A percentile compares a stretch with the other conserved stretches of the same genome.
These are phyloP conservation scores for Pisolithus orientalis DNA, from an alignment of 768 basidiomycete genomes.

Conservation along the genomic window DNA sequence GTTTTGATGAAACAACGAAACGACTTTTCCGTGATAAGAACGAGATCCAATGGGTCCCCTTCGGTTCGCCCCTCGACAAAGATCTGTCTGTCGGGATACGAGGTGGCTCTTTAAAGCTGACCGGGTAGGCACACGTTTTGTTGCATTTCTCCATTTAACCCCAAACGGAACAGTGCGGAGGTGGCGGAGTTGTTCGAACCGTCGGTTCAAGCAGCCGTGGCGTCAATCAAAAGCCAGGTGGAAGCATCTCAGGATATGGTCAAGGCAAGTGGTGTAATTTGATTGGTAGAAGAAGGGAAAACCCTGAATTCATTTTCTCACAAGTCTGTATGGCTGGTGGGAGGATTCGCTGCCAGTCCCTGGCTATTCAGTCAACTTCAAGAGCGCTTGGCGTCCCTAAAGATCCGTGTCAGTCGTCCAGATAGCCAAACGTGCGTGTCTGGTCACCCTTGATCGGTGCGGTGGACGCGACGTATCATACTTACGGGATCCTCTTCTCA, in stretches of 20 bases:
- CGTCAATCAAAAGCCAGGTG: slow-evolving; percentile 66
- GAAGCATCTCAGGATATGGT: slow-evolving; percentile 62
- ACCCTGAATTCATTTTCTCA: slow-evolving; percentile 7
- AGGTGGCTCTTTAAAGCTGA: slow-evolving; percentile 63
- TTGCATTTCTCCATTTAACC: slow-evolving; percentile 1
- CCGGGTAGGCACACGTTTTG: slow-evolving; percentile 43
- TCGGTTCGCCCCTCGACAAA: slow-evolving; percentile 76
- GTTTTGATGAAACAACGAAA: slow-evolving; percentile 81
- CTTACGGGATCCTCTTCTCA: slow-evolving; percentile 22
- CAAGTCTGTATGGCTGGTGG: slow-evolving; percentile 78
- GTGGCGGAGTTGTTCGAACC: slow-evolving; percentile 76
- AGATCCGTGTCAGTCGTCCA: slow-evolving; percentile 63
- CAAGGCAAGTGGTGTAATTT: slow-evolving; percentile 35
- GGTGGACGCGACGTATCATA: neutral
- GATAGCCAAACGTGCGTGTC: slow-evolving; percentile 68
- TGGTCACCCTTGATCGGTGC: slow-evolving; percentile 1
- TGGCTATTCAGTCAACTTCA: slow-evolving; percentile 76
- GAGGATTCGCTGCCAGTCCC: slow-evolving; percentile 77
- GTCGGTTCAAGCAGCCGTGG: slow-evolving; percentile 66
- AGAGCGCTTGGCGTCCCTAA: slow-evolving; percentile 51
- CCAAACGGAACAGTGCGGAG: slow-evolving; percentile 26
- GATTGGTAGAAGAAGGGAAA: neutral
- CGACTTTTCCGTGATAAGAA: slow-evolving; percentile 65
- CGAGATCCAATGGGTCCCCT: slow-evolving; percentile 65
- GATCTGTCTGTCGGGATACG: slow-evolving; percentile 65